phyloP scores from a whole-genome alignment of 176 grass and related monocot genomes.

The Rhynchospora tenuis region DNA sequence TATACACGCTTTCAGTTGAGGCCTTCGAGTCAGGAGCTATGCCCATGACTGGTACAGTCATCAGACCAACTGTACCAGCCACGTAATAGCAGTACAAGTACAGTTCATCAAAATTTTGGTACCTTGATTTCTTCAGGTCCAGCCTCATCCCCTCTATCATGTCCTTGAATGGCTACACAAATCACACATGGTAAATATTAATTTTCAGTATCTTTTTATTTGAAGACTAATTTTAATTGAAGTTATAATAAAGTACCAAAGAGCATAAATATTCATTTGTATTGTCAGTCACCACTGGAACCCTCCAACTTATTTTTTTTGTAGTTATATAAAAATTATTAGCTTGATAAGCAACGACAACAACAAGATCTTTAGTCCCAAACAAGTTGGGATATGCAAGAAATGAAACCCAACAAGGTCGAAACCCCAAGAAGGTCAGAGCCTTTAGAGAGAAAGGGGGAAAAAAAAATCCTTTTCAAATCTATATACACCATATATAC shows the following conservation, averaged over 20 bases:
- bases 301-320: background rate
- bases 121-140: slow-evolving; percentile 86
- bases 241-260: background rate
- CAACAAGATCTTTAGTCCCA: no score
- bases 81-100: slow-evolving; percentile 99
- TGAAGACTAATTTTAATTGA: background rate
- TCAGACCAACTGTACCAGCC: slow-evolving; percentile 84
- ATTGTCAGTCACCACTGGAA: background rate
- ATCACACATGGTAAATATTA: background rate
- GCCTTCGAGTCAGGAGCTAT: slow-evolving; percentile 70
- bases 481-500: background rate
- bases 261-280: background rate
- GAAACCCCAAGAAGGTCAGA: no score
- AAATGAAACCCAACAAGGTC: no score
- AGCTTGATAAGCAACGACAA: no score
- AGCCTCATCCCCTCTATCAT: slow-evolving; percentile 97
- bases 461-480: background rate
- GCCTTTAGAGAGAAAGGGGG: no score
- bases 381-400: no score
- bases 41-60: slow-evolving; percentile 98
- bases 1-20: slow-evolving; percentile 68
- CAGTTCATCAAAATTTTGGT: slow-evolving; percentile 76
- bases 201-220: background rate
- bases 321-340: background rate
- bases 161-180: slow-evolving; percentile 88